Percentiles rank a stretch among this genome's conserved stretches.
Conservation (phyloP, 116 monocot species). For the Cymodocea nodosa region DNA sequence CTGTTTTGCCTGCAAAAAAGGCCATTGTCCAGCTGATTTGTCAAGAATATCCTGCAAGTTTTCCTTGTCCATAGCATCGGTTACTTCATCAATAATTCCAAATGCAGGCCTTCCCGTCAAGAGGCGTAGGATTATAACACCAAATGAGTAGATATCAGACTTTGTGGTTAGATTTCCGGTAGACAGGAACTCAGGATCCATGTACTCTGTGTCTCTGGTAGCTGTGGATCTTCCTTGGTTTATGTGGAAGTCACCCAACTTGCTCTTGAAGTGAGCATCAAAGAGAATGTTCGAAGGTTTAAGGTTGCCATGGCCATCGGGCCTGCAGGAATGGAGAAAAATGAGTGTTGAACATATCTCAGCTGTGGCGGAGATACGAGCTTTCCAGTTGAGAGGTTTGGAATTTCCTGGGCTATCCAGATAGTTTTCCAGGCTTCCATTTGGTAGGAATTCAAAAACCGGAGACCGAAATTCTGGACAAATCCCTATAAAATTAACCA, state of each 20-base stretch:
- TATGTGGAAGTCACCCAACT: constrained; percentile 50
- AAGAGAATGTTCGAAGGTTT: constrained; percentile 72
- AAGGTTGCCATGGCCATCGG: constrained; percentile 52
- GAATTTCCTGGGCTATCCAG: constrained; percentile 31
- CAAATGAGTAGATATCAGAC: constrained; percentile 65
- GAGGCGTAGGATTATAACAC: constrained; percentile 44
- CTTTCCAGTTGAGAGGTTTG: constrained; percentile 43
- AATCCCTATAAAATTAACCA: constrained; percentile 51
- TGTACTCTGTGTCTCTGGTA: constrained; percentile 29
- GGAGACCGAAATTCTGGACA: constrained; percentile 46
- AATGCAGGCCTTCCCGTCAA: constrained; percentile 44
- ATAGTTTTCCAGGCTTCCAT: constrained; percentile 60
- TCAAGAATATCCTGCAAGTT: constrained; percentile 37
- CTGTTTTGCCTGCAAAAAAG: constrained; percentile 38
- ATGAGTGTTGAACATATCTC: constrained; percentile 61
- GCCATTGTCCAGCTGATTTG: constrained; percentile 60
- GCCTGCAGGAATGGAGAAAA: constrained; percentile 59
- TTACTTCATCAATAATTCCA: constrained; percentile 38
- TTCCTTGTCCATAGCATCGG: constrained; percentile 23
- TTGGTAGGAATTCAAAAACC: constrained; percentile 47
- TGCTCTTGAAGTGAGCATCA: constrained; percentile 40
- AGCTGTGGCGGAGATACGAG: constrained; percentile 26
- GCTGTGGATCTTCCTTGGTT: constrained; percentile 36
- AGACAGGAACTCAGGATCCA: constrained; percentile 64
- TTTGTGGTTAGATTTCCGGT: constrained; percentile 43